Percentiles rank a stretch among this genome's conserved stretches.
Evolutionary conservation across 352 stramenopile genomes (phyloP).

Genomic region (Pythium sp.): DNA sequence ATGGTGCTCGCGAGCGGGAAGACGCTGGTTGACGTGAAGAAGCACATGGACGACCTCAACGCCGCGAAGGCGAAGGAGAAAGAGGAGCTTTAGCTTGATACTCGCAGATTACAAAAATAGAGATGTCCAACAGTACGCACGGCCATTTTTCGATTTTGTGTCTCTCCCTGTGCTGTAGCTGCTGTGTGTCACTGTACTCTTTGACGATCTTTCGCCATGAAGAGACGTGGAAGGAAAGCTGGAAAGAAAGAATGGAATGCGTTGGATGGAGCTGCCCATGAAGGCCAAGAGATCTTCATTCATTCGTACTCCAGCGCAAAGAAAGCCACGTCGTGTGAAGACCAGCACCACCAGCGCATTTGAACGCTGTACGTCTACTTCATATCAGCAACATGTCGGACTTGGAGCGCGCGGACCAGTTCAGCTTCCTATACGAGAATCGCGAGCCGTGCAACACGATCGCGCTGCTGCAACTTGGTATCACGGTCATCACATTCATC

Average conservation of each 20-base stretch:
- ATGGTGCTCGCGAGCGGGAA: slow-evolving; percentile 63
- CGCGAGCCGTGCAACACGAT: slow-evolving; percentile 82
- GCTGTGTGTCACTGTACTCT: neutral
- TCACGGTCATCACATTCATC: slow-evolving; percentile 68
- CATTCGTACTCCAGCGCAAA: neutral
- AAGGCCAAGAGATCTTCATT: neutral
- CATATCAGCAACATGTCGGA: slow-evolving; percentile 54
- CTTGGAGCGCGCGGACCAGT: slow-evolving; percentile 65
- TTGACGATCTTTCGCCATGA: slow-evolving; percentile 12
- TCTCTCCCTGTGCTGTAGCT: neutral
- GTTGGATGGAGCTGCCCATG: neutral
- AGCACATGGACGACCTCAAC: slow-evolving; percentile 44
- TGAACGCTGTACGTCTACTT: neutral
- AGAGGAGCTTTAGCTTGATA: slow-evolving; percentile 12
- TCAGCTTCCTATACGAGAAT: slow-evolving; percentile 83
- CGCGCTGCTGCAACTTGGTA: slow-evolving; percentile 65
- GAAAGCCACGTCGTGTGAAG: neutral
- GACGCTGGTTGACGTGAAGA: slow-evolving; percentile 63
- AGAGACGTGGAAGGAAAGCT: slow-evolving; percentile 19
- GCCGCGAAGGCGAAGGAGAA: slow-evolving; percentile 9
- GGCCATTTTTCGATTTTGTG: neutral
- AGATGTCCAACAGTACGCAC: neutral
- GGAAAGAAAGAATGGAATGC: neutral
- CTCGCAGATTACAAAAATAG: slow-evolving; percentile 1
- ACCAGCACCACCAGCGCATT: neutral